phyloP scores from a whole-genome alignment of 306 rosid genomes.

The Cicer pinnatifidum region DNA sequence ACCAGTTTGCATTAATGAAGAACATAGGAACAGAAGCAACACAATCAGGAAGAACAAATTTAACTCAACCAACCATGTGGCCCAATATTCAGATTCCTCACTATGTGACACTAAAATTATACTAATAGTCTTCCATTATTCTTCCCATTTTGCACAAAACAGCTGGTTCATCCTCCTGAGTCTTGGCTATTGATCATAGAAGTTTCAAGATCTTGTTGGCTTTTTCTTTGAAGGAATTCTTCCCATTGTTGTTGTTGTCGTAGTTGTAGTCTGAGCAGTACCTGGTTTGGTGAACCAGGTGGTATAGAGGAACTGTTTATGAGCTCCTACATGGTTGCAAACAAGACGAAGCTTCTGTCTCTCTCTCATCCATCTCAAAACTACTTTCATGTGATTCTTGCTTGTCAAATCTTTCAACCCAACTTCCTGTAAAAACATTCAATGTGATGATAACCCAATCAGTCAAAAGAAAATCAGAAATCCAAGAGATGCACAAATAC shows the following conservation, averaged over 20 bases:
- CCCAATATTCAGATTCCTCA: neutral
- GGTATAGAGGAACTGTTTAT: slow-evolving; percentile 85
- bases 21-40: slow-evolving; percentile 30
- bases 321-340: slow-evolving; percentile 81
- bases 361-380: slow-evolving; percentile 94
- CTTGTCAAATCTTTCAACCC: slow-evolving; percentile 79
- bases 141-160: slow-evolving; percentile 17
- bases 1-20: slow-evolving; percentile 9
- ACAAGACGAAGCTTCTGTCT: slow-evolving; percentile 79
- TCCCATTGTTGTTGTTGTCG: neutral
- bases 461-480: neutral
- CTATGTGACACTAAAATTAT: neutral
- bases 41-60: slow-evolving; percentile 1
- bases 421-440: slow-evolving; percentile 60
- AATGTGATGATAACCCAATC: neutral
- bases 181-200: slow-evolving; percentile 16
- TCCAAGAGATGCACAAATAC: slow-evolving; percentile 10
- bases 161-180: slow-evolving; percentile 21
- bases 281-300: slow-evolving; percentile 76
- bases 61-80: slow-evolving; percentile 12
- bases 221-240: slow-evolving; percentile 49
- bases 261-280: slow-evolving; percentile 31
- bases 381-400: slow-evolving; percentile 86
- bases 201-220: slow-evolving; percentile 39
- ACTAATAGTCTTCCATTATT: slow-evolving; percentile 7